Conservation (phyloP, 805 yeast genomes). For the Hanseniaspora vineae region DNA sequence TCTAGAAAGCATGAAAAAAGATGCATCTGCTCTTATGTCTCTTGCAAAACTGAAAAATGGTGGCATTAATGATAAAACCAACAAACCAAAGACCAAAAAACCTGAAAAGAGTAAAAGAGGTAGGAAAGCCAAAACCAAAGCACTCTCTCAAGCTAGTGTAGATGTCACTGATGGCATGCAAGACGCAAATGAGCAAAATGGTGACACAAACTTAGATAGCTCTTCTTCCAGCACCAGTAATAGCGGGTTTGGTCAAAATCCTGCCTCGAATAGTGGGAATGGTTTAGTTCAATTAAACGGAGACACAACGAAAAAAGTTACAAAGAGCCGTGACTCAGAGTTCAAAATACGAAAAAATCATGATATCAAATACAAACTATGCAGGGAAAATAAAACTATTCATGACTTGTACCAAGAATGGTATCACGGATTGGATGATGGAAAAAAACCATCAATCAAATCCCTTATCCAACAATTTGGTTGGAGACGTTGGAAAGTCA, state of each 20-base stretch:
- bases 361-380: conserved; percentile 23
- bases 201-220: background rate
- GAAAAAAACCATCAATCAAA: conserved; percentile 16
- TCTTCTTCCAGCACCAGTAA: too few relatives aligned
- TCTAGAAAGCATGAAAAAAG: background rate
- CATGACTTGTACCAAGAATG: conserved; percentile 27
- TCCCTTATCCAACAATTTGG: conserved; percentile 23
- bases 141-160: background rate
- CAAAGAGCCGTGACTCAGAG: background rate
- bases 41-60: background rate
- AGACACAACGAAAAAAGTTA: background rate
- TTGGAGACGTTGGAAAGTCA: conserved; percentile 26
- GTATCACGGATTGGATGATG: conserved; percentile 19
- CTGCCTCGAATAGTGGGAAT: background rate
- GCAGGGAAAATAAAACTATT: conserved; percentile 25
- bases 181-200: background rate
- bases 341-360: conserved; percentile 13
- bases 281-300: background rate
- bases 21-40: background rate
- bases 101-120: background rate
- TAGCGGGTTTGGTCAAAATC: too few relatives aligned
- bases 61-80: background rate
- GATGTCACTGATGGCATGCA: conserved; percentile 1
- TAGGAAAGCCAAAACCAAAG: background rate
- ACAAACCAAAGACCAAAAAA: background rate